Percentiles rank a stretch among this genome's conserved stretches.
Evolutionary conservation across 2,329 filamentous ascomycete species (phyloP).

Genomic region (Colletotrichum neosansevieriae): DNA sequence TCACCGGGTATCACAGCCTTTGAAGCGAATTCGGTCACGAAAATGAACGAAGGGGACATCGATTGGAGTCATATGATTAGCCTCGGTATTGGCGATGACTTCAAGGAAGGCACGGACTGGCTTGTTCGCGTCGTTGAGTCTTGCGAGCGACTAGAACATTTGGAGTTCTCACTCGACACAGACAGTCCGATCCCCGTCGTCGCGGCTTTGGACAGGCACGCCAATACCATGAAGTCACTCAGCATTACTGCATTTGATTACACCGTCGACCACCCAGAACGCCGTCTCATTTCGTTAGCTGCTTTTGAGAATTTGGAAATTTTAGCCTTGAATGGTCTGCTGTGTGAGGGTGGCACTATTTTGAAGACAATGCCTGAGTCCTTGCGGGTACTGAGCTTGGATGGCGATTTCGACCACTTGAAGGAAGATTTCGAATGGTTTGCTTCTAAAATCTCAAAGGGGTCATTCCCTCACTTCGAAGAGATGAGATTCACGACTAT

Average conservation of each 20-base stretch:
- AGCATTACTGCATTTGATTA: neutral
- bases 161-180: neutral
- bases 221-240: neutral
- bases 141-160: neutral
- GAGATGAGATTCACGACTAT: neutral
- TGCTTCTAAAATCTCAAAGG: neutral
- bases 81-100: neutral
- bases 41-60: neutral
- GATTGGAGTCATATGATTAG: neutral
- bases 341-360: neutral
- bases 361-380: neutral
- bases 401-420: neutral
- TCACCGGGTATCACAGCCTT: neutral
- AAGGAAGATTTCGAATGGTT: neutral
- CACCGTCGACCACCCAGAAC: neutral
- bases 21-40: neutral
- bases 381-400: neutral
- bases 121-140: neutral
- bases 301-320: neutral
- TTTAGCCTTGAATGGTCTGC: neutral
- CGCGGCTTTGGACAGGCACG: neutral
- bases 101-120: neutral
- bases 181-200: neutral
- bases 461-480: neutral
- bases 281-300: neutral